phyloP scores from a whole-genome alignment of 2,329 filamentous ascomycete species.

The Fusarium sulawesiense region DNA sequence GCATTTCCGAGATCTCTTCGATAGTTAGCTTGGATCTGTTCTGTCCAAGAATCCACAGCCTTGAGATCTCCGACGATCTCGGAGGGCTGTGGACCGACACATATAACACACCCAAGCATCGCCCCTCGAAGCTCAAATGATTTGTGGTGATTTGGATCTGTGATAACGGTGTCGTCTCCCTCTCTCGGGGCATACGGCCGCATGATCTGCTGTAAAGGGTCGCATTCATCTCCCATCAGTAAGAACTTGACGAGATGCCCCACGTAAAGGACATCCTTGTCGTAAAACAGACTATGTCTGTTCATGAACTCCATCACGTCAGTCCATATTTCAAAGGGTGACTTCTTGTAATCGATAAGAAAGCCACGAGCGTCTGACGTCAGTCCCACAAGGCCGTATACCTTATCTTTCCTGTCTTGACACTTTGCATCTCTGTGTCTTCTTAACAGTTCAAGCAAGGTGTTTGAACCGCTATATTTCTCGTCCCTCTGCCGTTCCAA shows the following conservation, averaged over 20 bases:
- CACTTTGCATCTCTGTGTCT: not conserved
- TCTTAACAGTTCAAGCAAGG: not conserved
- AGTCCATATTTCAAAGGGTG: not conserved
- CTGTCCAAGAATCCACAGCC: not conserved
- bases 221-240: not conserved
- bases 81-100: not conserved
- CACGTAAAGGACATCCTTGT: fast-evolving
- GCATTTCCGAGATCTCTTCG: not conserved
- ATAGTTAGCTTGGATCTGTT: not conserved
- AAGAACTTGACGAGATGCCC: not conserved
- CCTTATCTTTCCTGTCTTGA: not conserved
- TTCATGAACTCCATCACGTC: constrained; percentile 3
- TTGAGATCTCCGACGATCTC: not conserved
- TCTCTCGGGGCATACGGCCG: not conserved
- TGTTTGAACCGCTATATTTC: fast-evolving
- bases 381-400: not conserved
- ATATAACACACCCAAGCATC: not conserved
- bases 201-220: not conserved
- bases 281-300: fast-evolving
- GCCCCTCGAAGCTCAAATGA: not conserved
- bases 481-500: too few species aligned
- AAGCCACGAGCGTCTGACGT: not conserved
- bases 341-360: not conserved
- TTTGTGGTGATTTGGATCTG: not conserved
- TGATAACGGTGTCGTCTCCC: not conserved